Base-by-base conservation (phyloP, 2,329 filamentous ascomycete species). In the Lasiodiplodia gonubiensis region DNA sequence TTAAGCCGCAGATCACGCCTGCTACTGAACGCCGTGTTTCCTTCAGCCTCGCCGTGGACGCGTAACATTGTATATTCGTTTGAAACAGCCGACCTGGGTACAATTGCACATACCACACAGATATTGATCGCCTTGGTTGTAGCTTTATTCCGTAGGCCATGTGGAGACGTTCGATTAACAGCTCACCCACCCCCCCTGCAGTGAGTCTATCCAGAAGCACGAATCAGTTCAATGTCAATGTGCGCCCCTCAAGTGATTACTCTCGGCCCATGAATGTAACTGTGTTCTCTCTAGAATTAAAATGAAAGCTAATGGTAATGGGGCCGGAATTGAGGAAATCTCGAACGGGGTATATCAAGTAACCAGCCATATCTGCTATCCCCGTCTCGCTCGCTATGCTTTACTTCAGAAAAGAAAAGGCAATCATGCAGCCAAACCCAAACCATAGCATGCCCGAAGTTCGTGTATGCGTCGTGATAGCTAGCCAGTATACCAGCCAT, bases 291-390 rank as follows among this genome's bases (percentile, higher is more conserved):
- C 46, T 51, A 51, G 18, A 7, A 51, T 63, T 61, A 61, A 23
- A 39, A 37, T 12, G 27, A 25, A 51, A 23, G n/a, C 42, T 63
- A 37, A 42, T 23, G n/a, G n/a, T 30, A 25, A 51, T 16, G 55
- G 14, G 16, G 23, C 18, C 18, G 14, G 14, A 37, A 23, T 12
- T 33, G 23, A 51, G n/a, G 18, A 25, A 33, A 25, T 69, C 55
- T 48, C 49, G 42, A 49, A 51, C 27, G 46, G 59, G 59, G 59
- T 63, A 63, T 63, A 63, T 63, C 59, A 51, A 63, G 59, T 69
- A 69, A 63, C 68, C 16, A 25, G 63, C 49, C 39, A 54, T 54
- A 21, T 55, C 37, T 33, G 16, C 39, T 42, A 46, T 16, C 61
- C 53, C 49, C 39, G 14, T 52, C 21, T 46, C 54, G 30, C 23